These are phyloP conservation scores for Coffea eugenioides DNA, from an alignment of 257 asterid genomes.

Conservation along the genomic window DNA sequence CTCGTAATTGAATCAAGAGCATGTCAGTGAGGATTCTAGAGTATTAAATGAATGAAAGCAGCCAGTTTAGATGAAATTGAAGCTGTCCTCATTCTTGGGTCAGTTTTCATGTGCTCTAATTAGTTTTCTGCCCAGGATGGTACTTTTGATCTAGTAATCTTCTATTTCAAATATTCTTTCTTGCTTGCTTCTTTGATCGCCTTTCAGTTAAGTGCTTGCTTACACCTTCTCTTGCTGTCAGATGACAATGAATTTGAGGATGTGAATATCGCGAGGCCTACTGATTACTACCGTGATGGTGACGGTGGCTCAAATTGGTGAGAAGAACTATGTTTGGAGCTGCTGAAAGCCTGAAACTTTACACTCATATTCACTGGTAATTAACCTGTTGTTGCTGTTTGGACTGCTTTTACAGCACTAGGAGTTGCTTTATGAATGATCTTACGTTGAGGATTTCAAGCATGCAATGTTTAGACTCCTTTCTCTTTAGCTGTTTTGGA, in stretches of 20 bases:
- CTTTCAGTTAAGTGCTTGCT: neutral
- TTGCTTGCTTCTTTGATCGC: neutral
- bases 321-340: neutral
- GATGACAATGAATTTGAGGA: constrained; percentile 74
- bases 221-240: constrained; percentile 23
- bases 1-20: neutral
- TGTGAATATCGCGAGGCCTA: constrained; percentile 51
- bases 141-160: neutral
- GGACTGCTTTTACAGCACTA: neutral
- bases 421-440: neutral
- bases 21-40: neutral
- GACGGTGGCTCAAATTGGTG: constrained; percentile 53
- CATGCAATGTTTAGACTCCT: neutral
- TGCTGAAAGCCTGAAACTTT: neutral
- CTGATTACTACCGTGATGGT: constrained; percentile 47
- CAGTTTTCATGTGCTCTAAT: neutral
- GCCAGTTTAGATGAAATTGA: neutral
- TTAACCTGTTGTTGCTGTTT: constrained; percentile 7
- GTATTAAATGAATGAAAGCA: neutral
- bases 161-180: neutral
- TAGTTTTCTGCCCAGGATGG: neutral
- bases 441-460: neutral
- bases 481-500: neutral
- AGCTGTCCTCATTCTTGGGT: neutral
- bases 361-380: neutral